These are phyloP conservation scores for Neofusicoccum cordaticola DNA, from an alignment of 2,329 filamentous ascomycete species.

Conservation along the genomic window DNA sequence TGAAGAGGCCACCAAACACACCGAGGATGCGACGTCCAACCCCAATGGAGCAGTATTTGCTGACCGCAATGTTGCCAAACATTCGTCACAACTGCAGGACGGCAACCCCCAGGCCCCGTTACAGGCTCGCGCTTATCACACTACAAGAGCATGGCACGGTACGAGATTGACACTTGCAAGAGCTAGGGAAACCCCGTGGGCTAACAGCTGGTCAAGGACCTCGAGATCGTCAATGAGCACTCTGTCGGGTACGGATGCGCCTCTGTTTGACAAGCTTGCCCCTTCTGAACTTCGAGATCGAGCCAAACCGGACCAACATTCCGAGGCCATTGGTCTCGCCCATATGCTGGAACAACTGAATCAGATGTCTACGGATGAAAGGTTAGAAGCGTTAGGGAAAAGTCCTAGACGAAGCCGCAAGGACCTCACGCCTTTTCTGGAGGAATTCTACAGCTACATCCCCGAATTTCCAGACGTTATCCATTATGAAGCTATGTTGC, in stretches of 20 bases:
- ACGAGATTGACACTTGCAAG: background rate
- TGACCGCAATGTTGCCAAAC: background rate
- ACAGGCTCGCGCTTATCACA: constrained; percentile 1
- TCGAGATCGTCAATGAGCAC: constrained; percentile 5
- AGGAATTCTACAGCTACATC: constrained; percentile 6
- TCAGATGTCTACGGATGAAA: background rate
- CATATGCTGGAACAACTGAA: background rate
- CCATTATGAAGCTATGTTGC: constrained; percentile 8
- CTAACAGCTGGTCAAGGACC: constrained; percentile 4
- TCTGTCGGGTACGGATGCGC: background rate
- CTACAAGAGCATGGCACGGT: background rate
- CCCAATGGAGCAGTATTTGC: constrained; percentile 6
- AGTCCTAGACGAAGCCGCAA: background rate
- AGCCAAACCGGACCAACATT: background rate
- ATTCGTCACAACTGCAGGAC: constrained; percentile 11
- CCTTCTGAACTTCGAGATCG: background rate
- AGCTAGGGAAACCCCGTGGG: background rate
- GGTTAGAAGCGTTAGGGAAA: constrained; percentile 13
- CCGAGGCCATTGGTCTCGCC: background rate
- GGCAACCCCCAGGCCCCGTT: background rate
- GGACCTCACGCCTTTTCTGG: constrained; percentile 5
- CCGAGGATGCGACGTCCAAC: constrained; percentile 7
- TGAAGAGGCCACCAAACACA: constrained; percentile 23
- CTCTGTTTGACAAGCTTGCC: background rate
- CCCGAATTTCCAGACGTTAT: background rate